A percentile compares a stretch with the other conserved stretches of the same genome.
phyloP scores from a whole-genome alignment of 345 rosid genomes.

The Linum trigynum region DNA sequence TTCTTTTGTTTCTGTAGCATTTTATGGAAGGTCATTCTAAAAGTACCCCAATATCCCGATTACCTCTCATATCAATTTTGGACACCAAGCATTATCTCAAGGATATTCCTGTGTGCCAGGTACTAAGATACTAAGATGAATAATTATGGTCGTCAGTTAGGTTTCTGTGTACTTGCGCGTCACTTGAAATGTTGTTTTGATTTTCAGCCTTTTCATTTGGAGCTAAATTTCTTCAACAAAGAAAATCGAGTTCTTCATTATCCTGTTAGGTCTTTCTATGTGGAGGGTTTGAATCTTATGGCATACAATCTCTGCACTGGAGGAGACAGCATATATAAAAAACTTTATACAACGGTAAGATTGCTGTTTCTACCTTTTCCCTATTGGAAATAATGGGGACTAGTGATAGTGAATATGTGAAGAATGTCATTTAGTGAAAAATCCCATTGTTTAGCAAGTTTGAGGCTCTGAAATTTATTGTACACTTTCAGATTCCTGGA shows the following conservation, averaged over 20 bases:
- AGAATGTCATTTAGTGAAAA: neutral
- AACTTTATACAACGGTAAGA: constrained; percentile 75
- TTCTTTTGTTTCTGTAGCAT: constrained; percentile 48
- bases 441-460: neutral
- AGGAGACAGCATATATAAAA: constrained; percentile 66
- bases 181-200: constrained; percentile 24
- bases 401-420: neutral
- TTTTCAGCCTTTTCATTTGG: constrained; percentile 93
- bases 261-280: constrained; percentile 82
- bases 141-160: constrained; percentile 8
- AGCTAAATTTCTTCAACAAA: constrained; percentile 88
- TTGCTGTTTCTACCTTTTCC: constrained; percentile 11
- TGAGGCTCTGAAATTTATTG: constrained; percentile 1
- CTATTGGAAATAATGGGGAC: neutral
- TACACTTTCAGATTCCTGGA: constrained; percentile 56
- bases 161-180: constrained; percentile 11
- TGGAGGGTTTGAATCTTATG: constrained; percentile 78
- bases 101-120: constrained; percentile 90
- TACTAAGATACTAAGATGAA: constrained; percentile 11
- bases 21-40: constrained; percentile 98
- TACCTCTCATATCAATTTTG: constrained; percentile 69
- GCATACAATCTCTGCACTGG: constrained; percentile 88
- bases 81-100: constrained; percentile 66
- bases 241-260: constrained; percentile 93
- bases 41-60: constrained; percentile 81